Base-by-base conservation (phyloP, 116 monocot genomes). In the Iris pallida region DNA sequence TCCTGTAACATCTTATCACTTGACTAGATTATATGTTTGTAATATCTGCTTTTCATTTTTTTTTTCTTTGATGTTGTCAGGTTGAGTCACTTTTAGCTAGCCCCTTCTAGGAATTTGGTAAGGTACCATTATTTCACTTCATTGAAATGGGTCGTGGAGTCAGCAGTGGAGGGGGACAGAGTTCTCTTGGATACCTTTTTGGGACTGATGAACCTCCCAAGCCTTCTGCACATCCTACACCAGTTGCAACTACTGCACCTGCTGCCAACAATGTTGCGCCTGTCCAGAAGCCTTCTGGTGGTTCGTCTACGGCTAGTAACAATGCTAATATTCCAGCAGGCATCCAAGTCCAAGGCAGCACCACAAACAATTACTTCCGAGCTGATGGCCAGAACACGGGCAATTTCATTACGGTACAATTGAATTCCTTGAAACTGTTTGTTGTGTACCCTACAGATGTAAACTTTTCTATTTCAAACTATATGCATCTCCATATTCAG, bases 361-460 rank as follows among this genome's bases (percentile, higher is more conserved):
- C 73, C 11, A 51, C 78, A 42, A 82, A 78, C 66, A 82, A 82
- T 48, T 82, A 82, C 65, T 71, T 66, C 47, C 68, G 82, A 44
- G 77, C 77, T 19, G 82, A 82, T 51, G 78, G 82, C 41, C 82
- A 82, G 59, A 82, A 82, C 66, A 71, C 65, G 53, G 82, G 82
- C 59, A 82, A 82, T 71, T 82, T 82, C 66, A 72, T 82, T 47
- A 82, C 82, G 15, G 82, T 82, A 71, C 43, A 58, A 64, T 9
- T 30, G 30, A 30, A 30, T 30, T 30, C 30, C 30, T 30, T 30
- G 30, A 30, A 30, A 30, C 30, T 30, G 30, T 30, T 30, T 30
- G 30, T 30, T 30, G 30, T 30, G 30, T 30, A 30, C 30, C 30
- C 30, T 30, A 30, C 30, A 30, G 30, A 30, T 30, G 30, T 30